Percentiles rank a stretch among this genome's conserved stretches.
phyloP scores from a whole-genome alignment of 1,284 basidiomycete genomes.

The Vanrija sp. region DNA sequence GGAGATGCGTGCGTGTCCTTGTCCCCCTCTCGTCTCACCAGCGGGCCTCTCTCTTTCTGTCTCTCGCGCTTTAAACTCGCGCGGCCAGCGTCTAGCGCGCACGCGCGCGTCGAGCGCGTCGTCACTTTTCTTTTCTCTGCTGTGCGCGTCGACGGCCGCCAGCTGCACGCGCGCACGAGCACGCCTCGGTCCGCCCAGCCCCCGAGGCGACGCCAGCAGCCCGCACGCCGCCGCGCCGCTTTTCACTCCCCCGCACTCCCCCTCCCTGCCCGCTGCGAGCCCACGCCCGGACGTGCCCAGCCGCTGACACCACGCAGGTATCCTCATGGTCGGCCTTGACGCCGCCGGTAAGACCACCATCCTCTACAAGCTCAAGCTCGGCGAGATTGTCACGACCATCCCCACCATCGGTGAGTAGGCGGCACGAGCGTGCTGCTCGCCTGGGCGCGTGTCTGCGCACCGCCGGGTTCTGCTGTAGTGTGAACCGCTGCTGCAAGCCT shows the following conservation, averaged over 20 bases:
- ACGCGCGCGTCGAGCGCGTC: too few relatives aligned
- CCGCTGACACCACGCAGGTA: conserved; percentile 45
- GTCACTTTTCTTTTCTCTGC: neutral
- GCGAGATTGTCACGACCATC: conserved; percentile 97
- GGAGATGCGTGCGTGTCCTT: conserved; percentile 85
- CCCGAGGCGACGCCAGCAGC: neutral
- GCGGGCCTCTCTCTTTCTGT: too few relatives aligned
- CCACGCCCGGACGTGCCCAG: neutral
- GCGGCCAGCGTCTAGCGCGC: neutral
- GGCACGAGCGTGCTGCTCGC: too few relatives aligned
- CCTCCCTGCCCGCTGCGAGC: neutral
- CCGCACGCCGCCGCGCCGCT: neutral
- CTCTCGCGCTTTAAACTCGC: too few relatives aligned
- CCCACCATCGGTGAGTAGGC: conserved; percentile 58
- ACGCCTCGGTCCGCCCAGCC: neutral
- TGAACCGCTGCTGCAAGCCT: too few relatives aligned
- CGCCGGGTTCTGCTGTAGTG: too few relatives aligned
- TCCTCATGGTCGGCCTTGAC: conserved; percentile 83
- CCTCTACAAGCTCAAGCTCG: conserved; percentile 95
- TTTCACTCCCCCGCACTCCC: neutral
- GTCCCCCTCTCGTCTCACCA: neutral
- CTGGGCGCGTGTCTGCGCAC: too few relatives aligned
- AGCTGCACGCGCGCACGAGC: too few relatives aligned
- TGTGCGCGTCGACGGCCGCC: neutral
- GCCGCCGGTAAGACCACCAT: conserved; percentile 98